Conservation (phyloP, 331 rosid species). For the Quercus lobata region DNA sequence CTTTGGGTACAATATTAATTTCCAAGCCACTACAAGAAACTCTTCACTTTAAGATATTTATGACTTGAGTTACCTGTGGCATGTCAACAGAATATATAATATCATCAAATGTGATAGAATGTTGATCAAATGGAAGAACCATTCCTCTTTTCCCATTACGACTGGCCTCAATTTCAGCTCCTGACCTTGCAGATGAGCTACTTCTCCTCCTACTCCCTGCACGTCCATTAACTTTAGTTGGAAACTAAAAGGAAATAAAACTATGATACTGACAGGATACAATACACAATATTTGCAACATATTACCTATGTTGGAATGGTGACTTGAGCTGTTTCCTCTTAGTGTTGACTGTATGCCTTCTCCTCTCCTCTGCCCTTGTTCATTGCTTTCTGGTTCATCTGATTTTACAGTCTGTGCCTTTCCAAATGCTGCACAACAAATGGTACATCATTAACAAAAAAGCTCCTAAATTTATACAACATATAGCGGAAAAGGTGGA, state of each 20-base stretch:
- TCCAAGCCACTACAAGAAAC: background rate
- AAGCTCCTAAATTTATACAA: background rate
- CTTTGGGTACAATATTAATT: background rate
- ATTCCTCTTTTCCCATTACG: slow-evolving; percentile 38
- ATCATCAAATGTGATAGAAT: slow-evolving; percentile 36
- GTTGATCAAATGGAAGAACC: slow-evolving; percentile 57
- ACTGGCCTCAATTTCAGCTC: background rate
- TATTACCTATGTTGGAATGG: background rate
- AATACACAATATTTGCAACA: background rate
- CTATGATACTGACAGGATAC: background rate
- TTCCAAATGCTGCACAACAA: slow-evolving; percentile 44
- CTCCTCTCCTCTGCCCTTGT: background rate
- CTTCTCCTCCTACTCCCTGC: slow-evolving; percentile 22
- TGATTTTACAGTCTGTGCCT: slow-evolving; percentile 32
- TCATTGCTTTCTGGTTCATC: slow-evolving; percentile 30
- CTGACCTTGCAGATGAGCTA: slow-evolving; percentile 6
- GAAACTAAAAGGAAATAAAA: background rate
- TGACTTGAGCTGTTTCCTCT: slow-evolving; percentile 19
- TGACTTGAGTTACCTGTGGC: slow-evolving; percentile 44
- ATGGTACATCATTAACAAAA: background rate
- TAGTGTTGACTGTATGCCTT: slow-evolving; percentile 7
- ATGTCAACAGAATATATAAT: slow-evolving; percentile 62
- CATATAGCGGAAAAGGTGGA: background rate
- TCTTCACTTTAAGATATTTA: background rate
- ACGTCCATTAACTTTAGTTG: background rate